Evolutionary conservation across 495 filamentous ascomycete species (phyloP).

Genomic region (Penicillium flavigenum): DNA sequence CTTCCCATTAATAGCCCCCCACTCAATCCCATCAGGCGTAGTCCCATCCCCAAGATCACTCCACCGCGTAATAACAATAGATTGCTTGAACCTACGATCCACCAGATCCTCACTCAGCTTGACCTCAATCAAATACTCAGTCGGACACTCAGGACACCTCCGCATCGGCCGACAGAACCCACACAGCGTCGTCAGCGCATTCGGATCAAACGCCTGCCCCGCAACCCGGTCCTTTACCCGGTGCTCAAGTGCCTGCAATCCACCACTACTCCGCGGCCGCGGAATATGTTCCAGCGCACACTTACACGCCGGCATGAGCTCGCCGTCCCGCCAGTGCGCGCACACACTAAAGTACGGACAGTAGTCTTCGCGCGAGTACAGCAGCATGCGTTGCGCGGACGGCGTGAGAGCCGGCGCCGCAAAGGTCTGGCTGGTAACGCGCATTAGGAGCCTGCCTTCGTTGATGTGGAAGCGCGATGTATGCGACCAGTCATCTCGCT

Average conservation of each 20-base stretch:
- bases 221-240: constrained; percentile 39
- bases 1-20: constrained; percentile 50
- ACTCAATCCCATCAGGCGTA: constrained; percentile 44
- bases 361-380: constrained; percentile 59
- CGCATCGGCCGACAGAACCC: constrained; percentile 55
- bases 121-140: constrained; percentile 59
- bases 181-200: constrained; percentile 50
- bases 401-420: constrained; percentile 44
- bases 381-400: constrained; percentile 48
- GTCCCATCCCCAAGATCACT: constrained; percentile 56
- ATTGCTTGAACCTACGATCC: constrained; percentile 49
- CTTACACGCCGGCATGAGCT: constrained; percentile 56
- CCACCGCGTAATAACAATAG: constrained; percentile 60
- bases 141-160: constrained; percentile 58
- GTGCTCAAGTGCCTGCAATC: constrained; percentile 41
- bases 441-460: constrained; percentile 53
- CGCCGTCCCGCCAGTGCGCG: constrained; percentile 60
- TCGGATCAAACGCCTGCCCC: constrained; percentile 40
- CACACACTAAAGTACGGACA: constrained; percentile 59
- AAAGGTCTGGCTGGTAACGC: constrained; percentile 48
- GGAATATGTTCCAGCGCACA: constrained; percentile 59
- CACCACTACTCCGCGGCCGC: constrained; percentile 35
- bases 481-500: constrained; percentile 50
- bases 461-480: constrained; percentile 50
- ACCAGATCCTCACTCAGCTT: constrained; percentile 52